Conservation (phyloP, 768 basidiomycete species). For the Trametopsis cervina region DNA sequence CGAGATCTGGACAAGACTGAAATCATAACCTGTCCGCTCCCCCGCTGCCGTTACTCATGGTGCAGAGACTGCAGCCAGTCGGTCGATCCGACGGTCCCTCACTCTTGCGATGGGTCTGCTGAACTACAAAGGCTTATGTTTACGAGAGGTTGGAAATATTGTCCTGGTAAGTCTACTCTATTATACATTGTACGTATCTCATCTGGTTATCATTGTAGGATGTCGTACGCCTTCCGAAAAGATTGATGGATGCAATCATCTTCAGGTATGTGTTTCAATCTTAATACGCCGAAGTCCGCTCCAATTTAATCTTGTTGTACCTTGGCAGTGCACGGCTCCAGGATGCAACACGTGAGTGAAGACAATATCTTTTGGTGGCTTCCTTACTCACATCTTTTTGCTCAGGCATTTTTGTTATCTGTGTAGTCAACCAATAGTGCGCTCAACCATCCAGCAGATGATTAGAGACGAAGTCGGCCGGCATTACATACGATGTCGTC, state of each 20-base stretch:
- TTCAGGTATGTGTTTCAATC: conserved; percentile 22
- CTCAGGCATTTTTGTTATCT: conserved; percentile 31
- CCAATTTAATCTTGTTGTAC: no score
- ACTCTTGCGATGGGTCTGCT: conserved; percentile 52
- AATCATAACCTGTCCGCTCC: conserved; percentile 43
- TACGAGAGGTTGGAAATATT: conserved; percentile 55
- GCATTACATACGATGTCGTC: conserved; percentile 23
- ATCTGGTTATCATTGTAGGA: conserved; percentile 19
- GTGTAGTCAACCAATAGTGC: conserved; percentile 26
- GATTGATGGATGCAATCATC: conserved; percentile 29
- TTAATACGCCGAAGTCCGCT: no score
- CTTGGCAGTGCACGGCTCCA: conserved; percentile 25
- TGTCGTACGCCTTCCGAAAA: conserved; percentile 32
- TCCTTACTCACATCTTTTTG: neutral
- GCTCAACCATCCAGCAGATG: conserved; percentile 17
- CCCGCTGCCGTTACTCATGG: conserved; percentile 45
- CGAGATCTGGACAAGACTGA: conserved; percentile 33
- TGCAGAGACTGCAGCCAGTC: conserved; percentile 52
- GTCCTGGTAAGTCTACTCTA: conserved; percentile 39
- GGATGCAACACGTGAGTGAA: conserved; percentile 28
- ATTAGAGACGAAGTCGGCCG: conserved; percentile 16
- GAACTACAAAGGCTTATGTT: conserved; percentile 49
- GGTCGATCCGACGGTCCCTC: conserved; percentile 31
- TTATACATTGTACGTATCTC: neutral
- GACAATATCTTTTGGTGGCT: no score